A percentile compares a stretch with the other conserved stretches of the same genome.
phyloP scores from a whole-genome alignment of 2,329 filamentous ascomycete species.

The Corinectria fuckeliana region DNA sequence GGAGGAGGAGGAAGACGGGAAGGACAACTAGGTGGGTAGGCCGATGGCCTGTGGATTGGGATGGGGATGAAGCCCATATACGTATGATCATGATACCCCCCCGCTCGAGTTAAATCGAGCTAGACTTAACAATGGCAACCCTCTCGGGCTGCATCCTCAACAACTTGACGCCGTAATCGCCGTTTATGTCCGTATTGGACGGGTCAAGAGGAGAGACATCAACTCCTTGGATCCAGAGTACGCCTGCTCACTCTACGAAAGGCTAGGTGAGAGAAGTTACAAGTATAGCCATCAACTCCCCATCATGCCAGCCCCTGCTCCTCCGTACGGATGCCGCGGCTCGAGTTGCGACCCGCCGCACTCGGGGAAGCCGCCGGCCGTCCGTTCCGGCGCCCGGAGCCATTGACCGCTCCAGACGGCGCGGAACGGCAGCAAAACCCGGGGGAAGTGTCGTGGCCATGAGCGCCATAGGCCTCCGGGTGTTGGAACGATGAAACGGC shows the following conservation, averaged over 20 bases:
- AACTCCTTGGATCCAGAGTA: too few species aligned
- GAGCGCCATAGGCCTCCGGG: neutral
- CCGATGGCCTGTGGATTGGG: neutral
- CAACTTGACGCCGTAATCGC: neutral
- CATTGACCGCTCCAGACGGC: neutral
- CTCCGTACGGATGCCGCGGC: conserved; percentile 24
- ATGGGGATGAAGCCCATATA: conserved; percentile 20
- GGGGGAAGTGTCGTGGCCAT: neutral
- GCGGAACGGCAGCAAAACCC: neutral
- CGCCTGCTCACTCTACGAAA: too few species aligned
- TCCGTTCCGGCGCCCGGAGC: conserved; percentile 10
- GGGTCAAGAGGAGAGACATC: neutral
- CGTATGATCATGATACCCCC: conserved; percentile 34
- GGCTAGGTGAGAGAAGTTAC: neutral
- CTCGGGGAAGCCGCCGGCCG: neutral
- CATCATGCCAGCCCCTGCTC: conserved; percentile 1
- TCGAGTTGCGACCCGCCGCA: neutral
- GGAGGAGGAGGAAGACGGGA: conserved; percentile 42
- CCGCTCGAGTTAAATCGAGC: conserved; percentile 22
- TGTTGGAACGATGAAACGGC: neutral
- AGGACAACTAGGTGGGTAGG: conserved; percentile 18
- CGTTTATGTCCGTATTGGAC: neutral
- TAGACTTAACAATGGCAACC: conserved; percentile 5
- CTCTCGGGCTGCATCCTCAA: neutral
- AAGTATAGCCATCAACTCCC: neutral